A percentile compares a stretch with the other conserved stretches of the same genome.
These are phyloP conservation scores for Leccinum truebloodii DNA, from an alignment of 768 basidiomycete species.

Conservation along the genomic window DNA sequence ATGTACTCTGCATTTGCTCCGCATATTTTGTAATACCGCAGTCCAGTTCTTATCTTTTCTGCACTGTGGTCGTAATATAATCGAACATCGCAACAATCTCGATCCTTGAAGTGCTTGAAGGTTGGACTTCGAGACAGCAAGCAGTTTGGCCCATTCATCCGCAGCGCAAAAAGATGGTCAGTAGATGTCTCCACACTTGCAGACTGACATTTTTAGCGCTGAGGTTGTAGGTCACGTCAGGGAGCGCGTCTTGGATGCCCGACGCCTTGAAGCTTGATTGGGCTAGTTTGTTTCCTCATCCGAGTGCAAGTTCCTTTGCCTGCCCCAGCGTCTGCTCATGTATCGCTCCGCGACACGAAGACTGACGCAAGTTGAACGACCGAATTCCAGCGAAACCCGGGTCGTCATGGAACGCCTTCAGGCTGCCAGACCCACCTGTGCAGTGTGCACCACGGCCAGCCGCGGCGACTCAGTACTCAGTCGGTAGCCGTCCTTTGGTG, in stretches of 20 bases:
- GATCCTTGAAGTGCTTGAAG: not conserved
- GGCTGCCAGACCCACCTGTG: not conserved
- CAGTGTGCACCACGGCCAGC: not conserved
- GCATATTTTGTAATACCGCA: constrained; percentile 12
- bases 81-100: not conserved
- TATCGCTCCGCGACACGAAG: not conserved
- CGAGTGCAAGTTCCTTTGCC: not conserved
- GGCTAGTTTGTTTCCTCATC: not conserved
- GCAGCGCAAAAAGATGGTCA: constrained; percentile 9
- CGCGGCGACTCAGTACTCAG: not conserved
- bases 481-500: not conserved
- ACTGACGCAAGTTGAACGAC: not conserved
- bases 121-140: not conserved
- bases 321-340: not conserved
- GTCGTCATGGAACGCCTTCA: not conserved
- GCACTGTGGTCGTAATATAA: constrained; percentile 7
- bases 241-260: not conserved
- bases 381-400: not conserved
- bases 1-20: not conserved
- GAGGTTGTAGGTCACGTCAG: too few relatives aligned
- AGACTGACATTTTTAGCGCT: not conserved
- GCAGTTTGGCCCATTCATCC: not conserved
- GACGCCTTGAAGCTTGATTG: not conserved
- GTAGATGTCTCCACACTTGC: constrained; percentile 1
- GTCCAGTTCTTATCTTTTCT: not conserved